These are phyloP conservation scores for Beauveria brongniartii DNA, from an alignment of 2,329 filamentous ascomycete species.

Conservation along the genomic window DNA sequence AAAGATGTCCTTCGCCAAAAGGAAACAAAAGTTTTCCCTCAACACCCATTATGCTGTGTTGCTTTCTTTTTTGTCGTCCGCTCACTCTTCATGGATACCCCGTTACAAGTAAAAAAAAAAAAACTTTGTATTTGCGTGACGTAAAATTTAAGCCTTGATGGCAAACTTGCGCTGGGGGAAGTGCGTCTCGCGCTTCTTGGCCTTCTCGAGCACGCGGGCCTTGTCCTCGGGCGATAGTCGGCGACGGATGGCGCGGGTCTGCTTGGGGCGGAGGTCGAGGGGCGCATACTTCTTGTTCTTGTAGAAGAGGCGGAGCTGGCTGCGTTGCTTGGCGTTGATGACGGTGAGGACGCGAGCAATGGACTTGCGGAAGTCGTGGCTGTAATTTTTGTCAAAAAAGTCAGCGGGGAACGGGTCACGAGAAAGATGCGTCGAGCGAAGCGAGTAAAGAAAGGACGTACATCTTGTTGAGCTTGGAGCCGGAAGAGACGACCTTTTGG, in stretches of 20 bases:
- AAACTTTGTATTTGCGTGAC: constrained; percentile 29
- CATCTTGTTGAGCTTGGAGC: constrained; percentile 97
- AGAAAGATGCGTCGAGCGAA: neutral
- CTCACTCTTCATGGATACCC: neutral
- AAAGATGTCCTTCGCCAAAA: constrained; percentile 7
- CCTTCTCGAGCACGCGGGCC: constrained; percentile 78
- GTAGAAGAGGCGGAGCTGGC: constrained; percentile 98
- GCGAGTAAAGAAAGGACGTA: constrained; percentile 39
- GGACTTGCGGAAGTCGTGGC: constrained; percentile 98
- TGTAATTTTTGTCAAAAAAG: constrained; percentile 38
- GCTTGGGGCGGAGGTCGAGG: constrained; percentile 96
- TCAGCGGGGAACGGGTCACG: neutral
- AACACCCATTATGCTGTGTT: constrained; percentile 8
- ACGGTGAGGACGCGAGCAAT: constrained; percentile 98
- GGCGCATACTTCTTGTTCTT: constrained; percentile 99
- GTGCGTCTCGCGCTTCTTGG: constrained; percentile 90
- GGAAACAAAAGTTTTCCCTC: neutral
- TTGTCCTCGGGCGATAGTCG: constrained; percentile 88
- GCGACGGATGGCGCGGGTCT: constrained; percentile 96
- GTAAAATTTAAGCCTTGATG: constrained; percentile 62
- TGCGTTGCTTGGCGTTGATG: constrained; percentile 99
- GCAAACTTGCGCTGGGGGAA: constrained; percentile 99
- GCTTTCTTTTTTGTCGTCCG: neutral
- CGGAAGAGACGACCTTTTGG: constrained; percentile 94
- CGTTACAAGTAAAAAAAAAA: neutral